phyloP scores from a whole-genome alignment of 768 basidiomycete genomes.

The Mycena metata region DNA sequence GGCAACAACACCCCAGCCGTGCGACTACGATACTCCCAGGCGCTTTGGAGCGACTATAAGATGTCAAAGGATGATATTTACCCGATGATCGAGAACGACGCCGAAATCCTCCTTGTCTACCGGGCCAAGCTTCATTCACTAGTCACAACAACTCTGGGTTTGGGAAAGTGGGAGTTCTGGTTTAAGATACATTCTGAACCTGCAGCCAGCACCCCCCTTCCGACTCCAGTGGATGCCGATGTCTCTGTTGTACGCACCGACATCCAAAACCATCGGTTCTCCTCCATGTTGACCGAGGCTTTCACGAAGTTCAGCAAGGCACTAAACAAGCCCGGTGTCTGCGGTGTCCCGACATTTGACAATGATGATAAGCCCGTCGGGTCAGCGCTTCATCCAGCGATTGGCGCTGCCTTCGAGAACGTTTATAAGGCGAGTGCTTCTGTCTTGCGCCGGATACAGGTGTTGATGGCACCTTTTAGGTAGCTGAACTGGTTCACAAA shows the following conservation, averaged over 20 bases:
- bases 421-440: not conserved
- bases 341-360: conserved; percentile 1
- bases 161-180: conserved; percentile 1
- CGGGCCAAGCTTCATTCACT: not conserved
- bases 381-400: not conserved
- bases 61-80: not conserved
- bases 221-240: not conserved
- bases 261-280: not conserved
- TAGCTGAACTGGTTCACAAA: not conserved
- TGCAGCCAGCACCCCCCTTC: not conserved
- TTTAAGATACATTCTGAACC: not conserved
- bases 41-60: not conserved
- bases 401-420: not conserved
- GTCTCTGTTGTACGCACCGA: not conserved
- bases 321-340: not conserved
- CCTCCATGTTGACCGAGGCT: not conserved
- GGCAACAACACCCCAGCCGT: not conserved
- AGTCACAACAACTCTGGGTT: not conserved
- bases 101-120: not conserved
- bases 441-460: not conserved
- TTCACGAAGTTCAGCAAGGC: not conserved
- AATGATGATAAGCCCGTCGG: too few relatives aligned
- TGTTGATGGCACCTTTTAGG: not conserved
- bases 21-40: not conserved
- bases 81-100: not conserved